Evolutionary conservation across 2,329 filamentous ascomycete genomes (phyloP).

Genomic region (Microsporum audouinii): DNA sequence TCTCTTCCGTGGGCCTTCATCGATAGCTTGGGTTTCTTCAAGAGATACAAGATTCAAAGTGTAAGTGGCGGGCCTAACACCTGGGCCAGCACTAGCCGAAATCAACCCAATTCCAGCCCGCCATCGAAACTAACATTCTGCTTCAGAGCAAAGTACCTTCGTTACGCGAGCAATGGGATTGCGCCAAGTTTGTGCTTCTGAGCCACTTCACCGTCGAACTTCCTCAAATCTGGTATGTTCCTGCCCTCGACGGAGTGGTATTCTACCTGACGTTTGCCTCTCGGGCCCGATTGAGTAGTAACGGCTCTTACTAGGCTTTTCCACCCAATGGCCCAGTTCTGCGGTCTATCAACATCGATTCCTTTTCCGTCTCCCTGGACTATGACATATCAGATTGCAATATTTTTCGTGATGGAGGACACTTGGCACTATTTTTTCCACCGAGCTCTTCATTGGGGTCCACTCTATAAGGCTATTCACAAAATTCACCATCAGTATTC

Average conservation of each 20-base stretch:
- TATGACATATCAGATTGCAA: conserved; percentile 79
- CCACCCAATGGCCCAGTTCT: conserved; percentile 89
- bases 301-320: conserved; percentile 87
- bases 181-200: conserved; percentile 81
- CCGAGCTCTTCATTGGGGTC: conserved; percentile 83
- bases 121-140: conserved; percentile 13
- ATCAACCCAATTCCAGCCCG: neutral
- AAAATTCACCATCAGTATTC: conserved; percentile 99
- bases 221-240: conserved; percentile 73
- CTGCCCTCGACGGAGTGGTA: neutral
- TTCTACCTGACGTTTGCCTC: neutral
- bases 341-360: conserved; percentile 75
- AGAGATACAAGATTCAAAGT: conserved; percentile 87
- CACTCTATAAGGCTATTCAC: conserved; percentile 92
- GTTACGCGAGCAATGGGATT: conserved; percentile 86
- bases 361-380: conserved; percentile 78
- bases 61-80: conserved; percentile 39
- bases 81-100: neutral
- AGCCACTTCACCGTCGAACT: conserved; percentile 97
- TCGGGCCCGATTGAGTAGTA: conserved; percentile 49
- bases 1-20: conserved; percentile 86
- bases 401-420: conserved; percentile 95
- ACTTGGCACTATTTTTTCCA: conserved; percentile 98
- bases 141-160: conserved; percentile 70
- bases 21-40: conserved; percentile 75